A percentile compares a stretch with the other conserved stretches of the same genome.
phyloP scores from a whole-genome alignment of 805 yeast genomes.

The Metschnikowia borealis region DNA sequence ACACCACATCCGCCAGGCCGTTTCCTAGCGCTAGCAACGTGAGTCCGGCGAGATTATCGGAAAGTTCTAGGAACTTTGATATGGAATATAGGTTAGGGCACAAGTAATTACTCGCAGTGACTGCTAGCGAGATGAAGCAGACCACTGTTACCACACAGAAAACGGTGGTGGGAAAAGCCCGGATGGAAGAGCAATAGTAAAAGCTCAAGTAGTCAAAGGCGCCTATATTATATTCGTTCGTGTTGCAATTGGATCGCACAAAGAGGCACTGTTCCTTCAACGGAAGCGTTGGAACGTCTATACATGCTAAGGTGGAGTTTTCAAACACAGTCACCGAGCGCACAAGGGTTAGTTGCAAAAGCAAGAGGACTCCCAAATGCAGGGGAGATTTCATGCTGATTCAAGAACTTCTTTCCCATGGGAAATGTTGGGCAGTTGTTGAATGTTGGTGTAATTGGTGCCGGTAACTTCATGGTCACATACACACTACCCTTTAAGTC shows the following conservation, averaged over 20 bases:
- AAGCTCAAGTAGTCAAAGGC: slow-evolving; percentile 32
- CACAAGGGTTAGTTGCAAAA: neutral
- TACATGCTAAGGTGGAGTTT: slow-evolving; percentile 10
- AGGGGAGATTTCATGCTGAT: neutral
- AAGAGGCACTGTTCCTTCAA: slow-evolving; percentile 33
- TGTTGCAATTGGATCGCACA: slow-evolving; percentile 30
- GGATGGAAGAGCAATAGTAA: slow-evolving; percentile 27
- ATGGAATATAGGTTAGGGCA: slow-evolving; percentile 74
- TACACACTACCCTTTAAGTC: neutral
- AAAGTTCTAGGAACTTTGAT: slow-evolving; percentile 56
- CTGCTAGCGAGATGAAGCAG: slow-evolving; percentile 62
- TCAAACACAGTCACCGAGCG: slow-evolving; percentile 1
- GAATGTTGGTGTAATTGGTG: neutral
- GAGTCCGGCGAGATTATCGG: slow-evolving; percentile 79
- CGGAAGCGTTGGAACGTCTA: slow-evolving; percentile 10
- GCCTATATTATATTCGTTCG: slow-evolving; percentile 29
- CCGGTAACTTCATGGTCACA: neutral
- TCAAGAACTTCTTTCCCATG: neutral
- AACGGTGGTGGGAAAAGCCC: slow-evolving; percentile 15
- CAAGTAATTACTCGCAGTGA: slow-evolving; percentile 76
- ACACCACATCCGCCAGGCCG: slow-evolving; percentile 85
- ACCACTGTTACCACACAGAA: slow-evolving; percentile 27
- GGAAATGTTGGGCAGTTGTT: neutral
- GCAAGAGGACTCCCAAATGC: neutral
- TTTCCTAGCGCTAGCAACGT: slow-evolving; percentile 89